Evolutionary conservation across 352 stramenopile species (phyloP).

Genomic region (Globisporangium iwayamae): DNA sequence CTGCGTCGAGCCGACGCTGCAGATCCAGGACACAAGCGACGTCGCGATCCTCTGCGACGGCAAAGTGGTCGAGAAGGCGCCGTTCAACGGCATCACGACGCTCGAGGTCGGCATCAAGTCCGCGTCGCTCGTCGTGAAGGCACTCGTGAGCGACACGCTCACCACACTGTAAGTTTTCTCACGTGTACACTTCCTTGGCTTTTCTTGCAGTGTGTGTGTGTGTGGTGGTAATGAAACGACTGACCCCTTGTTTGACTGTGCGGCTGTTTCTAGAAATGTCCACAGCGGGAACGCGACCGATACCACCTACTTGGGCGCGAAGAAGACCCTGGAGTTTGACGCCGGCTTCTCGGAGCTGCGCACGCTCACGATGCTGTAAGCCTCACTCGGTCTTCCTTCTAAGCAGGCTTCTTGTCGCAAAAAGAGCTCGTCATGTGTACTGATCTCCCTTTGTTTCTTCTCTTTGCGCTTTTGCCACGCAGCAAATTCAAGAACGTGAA

Average conservation of each 20-base stretch:
- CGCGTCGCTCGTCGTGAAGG: constrained; percentile 10
- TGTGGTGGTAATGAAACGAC: background rate
- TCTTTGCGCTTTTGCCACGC: background rate
- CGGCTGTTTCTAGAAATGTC: constrained; percentile 8
- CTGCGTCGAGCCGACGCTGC: constrained; percentile 13
- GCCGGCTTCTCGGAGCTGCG: constrained; percentile 18
- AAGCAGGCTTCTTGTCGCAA: background rate
- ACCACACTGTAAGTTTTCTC: constrained; percentile 2
- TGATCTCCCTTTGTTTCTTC: background rate
- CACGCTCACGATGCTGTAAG: constrained; percentile 16
- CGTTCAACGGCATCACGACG: constrained; percentile 8
- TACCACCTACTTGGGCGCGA: background rate
- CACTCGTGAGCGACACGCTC: constrained; percentile 20
- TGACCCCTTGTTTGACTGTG: background rate
- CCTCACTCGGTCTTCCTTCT: background rate
- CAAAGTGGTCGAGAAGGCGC: background rate
- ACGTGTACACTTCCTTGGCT: too few species aligned
- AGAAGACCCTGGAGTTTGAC: constrained; percentile 11
- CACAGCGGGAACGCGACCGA: constrained; percentile 16
- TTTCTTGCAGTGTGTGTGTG: background rate
- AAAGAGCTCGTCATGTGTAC: background rate
- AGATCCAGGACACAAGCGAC: constrained; percentile 10
- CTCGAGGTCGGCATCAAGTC: constrained; percentile 15
- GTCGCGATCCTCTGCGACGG: constrained; percentile 16
- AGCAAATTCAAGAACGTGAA: constrained; percentile 28